Percentiles rank a stretch among this genome's conserved stretches.
phyloP scores from a whole-genome alignment of 2,329 filamentous ascomycete genomes.

The Ceratocystis cubensis region DNA sequence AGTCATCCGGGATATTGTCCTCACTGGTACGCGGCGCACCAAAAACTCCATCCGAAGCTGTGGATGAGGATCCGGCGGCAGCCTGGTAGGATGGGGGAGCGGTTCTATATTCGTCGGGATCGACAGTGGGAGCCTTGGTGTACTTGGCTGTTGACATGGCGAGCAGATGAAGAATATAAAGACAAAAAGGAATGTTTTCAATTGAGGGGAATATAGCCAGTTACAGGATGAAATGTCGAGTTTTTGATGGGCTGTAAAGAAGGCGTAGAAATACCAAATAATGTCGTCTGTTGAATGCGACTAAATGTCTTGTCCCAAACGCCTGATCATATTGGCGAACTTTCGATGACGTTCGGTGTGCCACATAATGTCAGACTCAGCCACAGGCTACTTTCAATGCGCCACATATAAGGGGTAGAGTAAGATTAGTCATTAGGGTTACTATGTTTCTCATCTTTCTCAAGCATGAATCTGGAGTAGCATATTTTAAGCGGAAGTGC shows the following conservation, averaged over 20 bases:
- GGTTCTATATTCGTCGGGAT: constrained; percentile 71
- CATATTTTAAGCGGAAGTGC: too few species aligned
- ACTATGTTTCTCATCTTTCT: not conserved
- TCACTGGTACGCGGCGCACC: constrained; percentile 62
- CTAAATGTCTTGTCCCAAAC: not conserved
- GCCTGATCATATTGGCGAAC: not conserved
- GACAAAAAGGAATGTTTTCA: not conserved
- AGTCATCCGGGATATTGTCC: constrained; percentile 91
- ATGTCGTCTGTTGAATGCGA: not conserved
- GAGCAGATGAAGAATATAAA: not conserved
- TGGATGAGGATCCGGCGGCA: constrained; percentile 37
- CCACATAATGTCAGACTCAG: not conserved
- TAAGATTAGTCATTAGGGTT: not conserved
- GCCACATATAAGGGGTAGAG: not conserved
- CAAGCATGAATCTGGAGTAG: too few species aligned
- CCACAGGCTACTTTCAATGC: not conserved
- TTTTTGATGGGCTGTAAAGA: not conserved
- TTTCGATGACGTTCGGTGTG: constrained; percentile 7
- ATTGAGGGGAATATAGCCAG: not conserved
- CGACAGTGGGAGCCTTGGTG: constrained; percentile 67
- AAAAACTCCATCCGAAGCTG: constrained; percentile 44
- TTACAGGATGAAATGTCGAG: not conserved
- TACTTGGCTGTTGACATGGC: constrained; percentile 72
- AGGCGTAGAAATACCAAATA: not conserved
- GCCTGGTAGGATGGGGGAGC: constrained; percentile 70